phyloP scores from a whole-genome alignment of 768 basidiomycete genomes.

The Panaeolus papilionaceus region DNA sequence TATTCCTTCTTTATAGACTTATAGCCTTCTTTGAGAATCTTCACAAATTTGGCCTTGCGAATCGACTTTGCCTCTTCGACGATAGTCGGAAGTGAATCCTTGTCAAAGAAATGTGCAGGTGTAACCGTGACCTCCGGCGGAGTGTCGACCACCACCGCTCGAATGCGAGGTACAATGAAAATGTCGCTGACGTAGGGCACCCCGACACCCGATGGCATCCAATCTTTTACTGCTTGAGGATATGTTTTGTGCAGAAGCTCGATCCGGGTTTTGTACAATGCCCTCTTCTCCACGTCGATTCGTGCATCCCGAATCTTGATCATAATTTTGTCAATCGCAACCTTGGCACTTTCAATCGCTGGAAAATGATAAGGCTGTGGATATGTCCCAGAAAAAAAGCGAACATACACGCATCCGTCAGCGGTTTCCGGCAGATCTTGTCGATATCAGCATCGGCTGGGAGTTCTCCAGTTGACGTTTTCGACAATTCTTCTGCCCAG shows the following conservation, averaged over 20 bases:
- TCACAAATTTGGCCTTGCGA: neutral
- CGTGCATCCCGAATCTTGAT: neutral
- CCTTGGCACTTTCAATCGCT: neutral
- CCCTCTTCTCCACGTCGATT: neutral
- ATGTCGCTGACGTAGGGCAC: neutral
- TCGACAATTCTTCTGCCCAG: constrained; percentile 20
- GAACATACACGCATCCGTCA: neutral
- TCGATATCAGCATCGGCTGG: neutral
- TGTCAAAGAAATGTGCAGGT: neutral
- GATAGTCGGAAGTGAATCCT: neutral
- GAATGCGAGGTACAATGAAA: constrained; percentile 1
- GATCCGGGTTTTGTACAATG: neutral
- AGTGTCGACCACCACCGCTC: neutral
- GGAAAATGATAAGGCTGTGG: neutral
- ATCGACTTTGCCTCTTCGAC: neutral
- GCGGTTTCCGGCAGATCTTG: neutral
- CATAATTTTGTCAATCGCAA: neutral
- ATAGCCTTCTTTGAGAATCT: neutral
- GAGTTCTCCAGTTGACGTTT: neutral
- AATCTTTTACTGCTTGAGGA: neutral
- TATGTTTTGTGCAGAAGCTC: neutral
- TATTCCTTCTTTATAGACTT: neutral
- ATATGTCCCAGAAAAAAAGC: neutral
- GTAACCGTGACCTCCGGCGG: neutral
- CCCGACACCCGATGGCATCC: neutral